Evolutionary conservation across 1,139 yeast species (phyloP).

Genomic region (Blastobotrys buckinghamii): DNA sequence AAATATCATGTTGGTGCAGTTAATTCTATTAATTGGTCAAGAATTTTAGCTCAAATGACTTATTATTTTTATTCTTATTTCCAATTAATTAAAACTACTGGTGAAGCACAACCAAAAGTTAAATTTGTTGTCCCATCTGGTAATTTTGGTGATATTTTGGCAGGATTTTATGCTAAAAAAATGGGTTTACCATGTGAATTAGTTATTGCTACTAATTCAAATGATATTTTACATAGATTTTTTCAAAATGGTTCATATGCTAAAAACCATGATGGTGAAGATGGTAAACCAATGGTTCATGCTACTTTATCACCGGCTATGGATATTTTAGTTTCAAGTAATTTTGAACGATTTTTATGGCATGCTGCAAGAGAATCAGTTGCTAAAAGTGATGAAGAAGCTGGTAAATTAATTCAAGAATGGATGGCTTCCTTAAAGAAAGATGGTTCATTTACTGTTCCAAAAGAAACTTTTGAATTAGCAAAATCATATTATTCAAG

Average conservation of each 20-base stretch:
- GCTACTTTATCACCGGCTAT: constrained; percentile 95
- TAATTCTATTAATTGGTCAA: constrained; percentile 98
- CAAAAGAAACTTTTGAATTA: constrained; percentile 53
- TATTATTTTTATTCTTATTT: constrained; percentile 92
- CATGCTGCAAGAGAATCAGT: constrained; percentile 73
- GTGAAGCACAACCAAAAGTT: constrained; percentile 35
- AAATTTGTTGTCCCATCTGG: constrained; percentile 96
- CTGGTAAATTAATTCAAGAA: constrained; percentile 62
- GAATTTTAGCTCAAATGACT: constrained; percentile 95
- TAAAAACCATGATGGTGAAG: constrained; percentile 38
- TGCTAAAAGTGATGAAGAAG: constrained; percentile 53
- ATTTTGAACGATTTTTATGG: constrained; percentile 95
- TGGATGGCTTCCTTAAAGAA: constrained; percentile 82
- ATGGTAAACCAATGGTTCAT: constrained; percentile 55
- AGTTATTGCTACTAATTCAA: constrained; percentile 91
- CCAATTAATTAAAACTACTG: constrained; percentile 49
- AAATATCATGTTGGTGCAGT: constrained; percentile 96
- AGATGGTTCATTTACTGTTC: constrained; percentile 70
- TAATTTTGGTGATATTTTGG: constrained; percentile 95
- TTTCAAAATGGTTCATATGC: constrained; percentile 79
- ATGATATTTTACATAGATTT: constrained; percentile 91
- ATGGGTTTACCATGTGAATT: constrained; percentile 92
- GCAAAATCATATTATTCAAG: constrained; percentile 71
- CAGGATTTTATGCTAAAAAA: constrained; percentile 89
- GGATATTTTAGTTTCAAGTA: constrained; percentile 94